A percentile compares a stretch with the other conserved stretches of the same genome.
Conservation (phyloP, 73 alveolate species). For the Paramecium pentaurelia region DNA sequence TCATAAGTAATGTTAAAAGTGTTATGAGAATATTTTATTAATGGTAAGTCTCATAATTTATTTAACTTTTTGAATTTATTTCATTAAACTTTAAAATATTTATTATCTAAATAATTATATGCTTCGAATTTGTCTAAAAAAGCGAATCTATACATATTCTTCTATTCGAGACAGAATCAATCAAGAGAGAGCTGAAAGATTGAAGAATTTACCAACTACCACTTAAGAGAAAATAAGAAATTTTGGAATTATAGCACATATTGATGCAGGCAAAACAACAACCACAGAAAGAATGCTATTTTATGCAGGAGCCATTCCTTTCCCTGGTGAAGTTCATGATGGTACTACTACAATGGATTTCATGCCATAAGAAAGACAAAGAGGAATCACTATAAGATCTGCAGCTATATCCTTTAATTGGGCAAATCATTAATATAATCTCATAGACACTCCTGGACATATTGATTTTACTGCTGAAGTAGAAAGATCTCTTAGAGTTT, state of each 20-base stretch:
- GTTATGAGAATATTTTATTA: not conserved
- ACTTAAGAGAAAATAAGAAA: conserved; percentile 74
- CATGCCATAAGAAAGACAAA: conserved; percentile 76
- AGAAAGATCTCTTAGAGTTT: conserved; percentile 72
- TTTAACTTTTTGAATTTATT: not conserved
- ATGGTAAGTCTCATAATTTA: not conserved
- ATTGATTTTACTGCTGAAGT: conserved; percentile 98
- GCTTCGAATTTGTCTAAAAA: not conserved
- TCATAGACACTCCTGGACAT: conserved; percentile 99
- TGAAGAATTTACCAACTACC: conserved; percentile 45
- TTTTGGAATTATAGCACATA: conserved; percentile 85
- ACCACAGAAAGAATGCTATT: conserved; percentile 88
- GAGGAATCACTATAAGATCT: conserved; percentile 91
- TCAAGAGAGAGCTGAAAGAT: conserved; percentile 36
- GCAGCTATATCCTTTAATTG: conserved; percentile 91
- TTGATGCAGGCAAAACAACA: conserved; percentile 95
- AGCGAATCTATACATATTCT: not conserved
- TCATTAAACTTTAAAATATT: too few relatives aligned
- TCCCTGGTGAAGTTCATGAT: conserved; percentile 82
- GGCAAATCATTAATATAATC: conserved; percentile 79
- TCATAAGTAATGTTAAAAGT: not conserved
- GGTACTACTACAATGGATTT: conserved; percentile 70
- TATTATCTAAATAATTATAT: too few relatives aligned
- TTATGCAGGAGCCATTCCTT: conserved; percentile 81
- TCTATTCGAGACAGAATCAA: conserved; percentile 27